Evolutionary conservation across 805 yeast genomes (phyloP), one percentile per base, ranked within the genome.

Genomic region (Ogataea pignaliae): DNA sequence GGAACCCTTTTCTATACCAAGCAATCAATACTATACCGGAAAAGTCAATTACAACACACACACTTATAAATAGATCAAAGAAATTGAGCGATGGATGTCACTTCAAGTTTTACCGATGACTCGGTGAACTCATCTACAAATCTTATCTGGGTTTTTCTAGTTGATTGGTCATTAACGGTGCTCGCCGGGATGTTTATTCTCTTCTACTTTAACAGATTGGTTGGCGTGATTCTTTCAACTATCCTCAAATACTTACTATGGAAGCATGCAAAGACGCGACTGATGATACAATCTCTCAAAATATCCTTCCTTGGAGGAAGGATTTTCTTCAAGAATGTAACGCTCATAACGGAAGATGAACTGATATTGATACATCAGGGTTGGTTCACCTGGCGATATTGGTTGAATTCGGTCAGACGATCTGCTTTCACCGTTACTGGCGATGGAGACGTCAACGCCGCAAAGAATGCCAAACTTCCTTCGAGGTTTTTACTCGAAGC

Each of bases 321-420:
- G 28, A 44, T 91, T 9, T 79, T 86, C 57, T 79, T 89, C 57
- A 85, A 83, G 52, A 88, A 89, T 60, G 59, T 90, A 15, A 77
- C 85, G 3, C 70, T 87, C 11, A 77, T 86, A 6, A 85, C 88
- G n/a, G 71, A 79, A 39, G 84, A 90, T 64, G 79, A 80, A 48
- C 80, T 95, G 2, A 57, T 88, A 1, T 76, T 88, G 10, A 71
- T 86, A 1, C 73, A 86, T 26, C 81, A 83, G 47, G 85, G 91
- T 1, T 78, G 79, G 53, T 58, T 91, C 26, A 86, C 95, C 0
- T 93, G 98, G 98, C 65, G 95, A 47, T 91, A 88, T 61, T 93
- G 98, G 98, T 68, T 88, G 41, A 65, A 69, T 3, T 52, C 65
- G 29, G 69, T 74, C 11, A 60, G 80, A 42, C 51, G 67, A 17